phyloP scores from a whole-genome alignment of 257 asterid species.

The Lithospermum erythrorhizon region DNA sequence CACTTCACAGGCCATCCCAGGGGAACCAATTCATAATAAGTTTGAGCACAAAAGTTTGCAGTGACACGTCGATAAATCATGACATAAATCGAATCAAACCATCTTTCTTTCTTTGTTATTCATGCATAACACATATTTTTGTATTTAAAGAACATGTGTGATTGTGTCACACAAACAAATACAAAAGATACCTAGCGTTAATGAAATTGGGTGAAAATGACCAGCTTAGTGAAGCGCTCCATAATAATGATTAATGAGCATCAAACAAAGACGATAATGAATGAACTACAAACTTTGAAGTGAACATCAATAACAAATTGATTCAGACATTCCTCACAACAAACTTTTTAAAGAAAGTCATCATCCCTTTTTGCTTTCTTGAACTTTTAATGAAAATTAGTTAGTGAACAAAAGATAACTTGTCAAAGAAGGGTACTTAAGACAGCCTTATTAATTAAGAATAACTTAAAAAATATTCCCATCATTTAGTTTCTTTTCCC shows the following conservation, averaged over 20 bases:
- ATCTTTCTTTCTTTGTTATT: no score
- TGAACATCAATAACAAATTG: no score
- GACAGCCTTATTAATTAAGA: not conserved
- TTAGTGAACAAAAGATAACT: not conserved
- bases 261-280: no score
- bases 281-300: no score
- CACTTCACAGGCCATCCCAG: not conserved
- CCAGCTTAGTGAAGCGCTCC: no score
- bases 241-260: no score
- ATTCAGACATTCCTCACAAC: no score
- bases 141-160: not conserved
- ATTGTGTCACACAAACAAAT: no score
- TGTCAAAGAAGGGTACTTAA: not conserved
- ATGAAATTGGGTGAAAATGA: not conserved
- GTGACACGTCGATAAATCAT: not conserved
- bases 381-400: not conserved
- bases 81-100: not conserved
- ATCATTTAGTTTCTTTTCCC: not conserved
- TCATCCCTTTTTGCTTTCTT: not conserved
- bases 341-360: not conserved
- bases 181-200: no score
- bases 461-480: not conserved
- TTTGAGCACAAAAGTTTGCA: not conserved
- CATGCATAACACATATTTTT: no score
- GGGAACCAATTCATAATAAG: constrained; percentile 2